Evolutionary conservation across 768 basidiomycete genomes (phyloP), one percentile per base, ranked within the genome.

Genomic region (Tulasnella sp.): DNA sequence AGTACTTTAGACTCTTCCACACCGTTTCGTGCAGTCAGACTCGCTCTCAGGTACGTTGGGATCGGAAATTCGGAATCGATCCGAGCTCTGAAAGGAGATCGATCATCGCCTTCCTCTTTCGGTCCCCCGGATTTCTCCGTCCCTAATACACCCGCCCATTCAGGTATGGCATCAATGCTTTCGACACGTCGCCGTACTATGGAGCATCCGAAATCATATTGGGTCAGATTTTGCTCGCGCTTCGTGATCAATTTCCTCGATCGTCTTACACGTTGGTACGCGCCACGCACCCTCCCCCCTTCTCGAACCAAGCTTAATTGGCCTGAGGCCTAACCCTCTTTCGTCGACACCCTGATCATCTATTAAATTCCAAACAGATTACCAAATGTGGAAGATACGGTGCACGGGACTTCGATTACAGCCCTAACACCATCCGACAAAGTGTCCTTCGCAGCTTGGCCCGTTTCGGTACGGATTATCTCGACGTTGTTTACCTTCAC

Each of bases 361-460:
- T 53, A 23, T 41, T n/a, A n/a, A n/a, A n/a, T 24, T 19, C 29
- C 3, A 5, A 50, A 2, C 59, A 91, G 88, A 84, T 90, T 74
- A 89, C 88, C 9, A 94, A 94, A 69, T 87, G 86, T 62, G 91
- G 91, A 23, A 79, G 90, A 34, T 88, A 85, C 67, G 88, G 86
- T 7, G 38, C 67, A 17, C 67, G 66, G 17, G 71, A 73, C 1
- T 92, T 92, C 64, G 86, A 94, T 70, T 93, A 92, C 70, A 74
- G 79, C 1, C 84, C 86, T 1, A 64, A 68, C 4, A 80, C 77
- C 34, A 80, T 94, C 56, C 80, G 84, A 17, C 74, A 76, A 21
- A 85, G 83, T 63, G 78, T 94, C 17, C 69, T 75, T 50, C 80
- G 79, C 60, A 88, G 86, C 65, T 73, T 91, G 30, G 71, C 75